phyloP scores from a whole-genome alignment of 768 basidiomycete genomes.

The Tulasnella sp. region DNA sequence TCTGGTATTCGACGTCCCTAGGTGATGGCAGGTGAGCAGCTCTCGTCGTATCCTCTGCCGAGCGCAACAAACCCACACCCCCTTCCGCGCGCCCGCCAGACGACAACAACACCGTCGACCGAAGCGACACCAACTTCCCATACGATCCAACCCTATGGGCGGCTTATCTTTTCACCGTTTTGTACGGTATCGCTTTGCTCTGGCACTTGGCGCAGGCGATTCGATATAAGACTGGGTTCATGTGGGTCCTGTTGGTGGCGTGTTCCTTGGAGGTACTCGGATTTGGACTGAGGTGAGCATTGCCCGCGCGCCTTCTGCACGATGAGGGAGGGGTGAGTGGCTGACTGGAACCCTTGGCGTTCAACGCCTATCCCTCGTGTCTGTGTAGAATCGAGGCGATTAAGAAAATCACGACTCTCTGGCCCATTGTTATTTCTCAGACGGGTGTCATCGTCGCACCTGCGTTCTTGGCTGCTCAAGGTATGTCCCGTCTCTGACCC shows the following conservation, averaged over 20 bases:
- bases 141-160: constrained; percentile 3
- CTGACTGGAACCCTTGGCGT: background rate
- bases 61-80: background rate
- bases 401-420: constrained; percentile 17
- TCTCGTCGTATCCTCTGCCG: background rate
- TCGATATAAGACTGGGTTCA: constrained; percentile 7
- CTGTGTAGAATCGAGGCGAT: background rate
- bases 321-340: background rate
- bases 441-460: background rate
- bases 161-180: background rate
- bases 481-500: constrained; percentile 25
- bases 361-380: background rate
- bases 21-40: background rate
- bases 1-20: background rate
- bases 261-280: constrained; percentile 3
- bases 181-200: background rate
- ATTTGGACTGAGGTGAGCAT: constrained; percentile 2
- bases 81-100: background rate
- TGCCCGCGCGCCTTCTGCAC: background rate
- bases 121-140: background rate
- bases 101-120: background rate
- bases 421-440: background rate
- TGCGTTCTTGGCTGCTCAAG: constrained; percentile 9
- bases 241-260: constrained; percentile 9
- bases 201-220: constrained; percentile 13